These are phyloP conservation scores for Angophora floribunda DNA, from an alignment of 345 rosid genomes.

Conservation along the genomic window DNA sequence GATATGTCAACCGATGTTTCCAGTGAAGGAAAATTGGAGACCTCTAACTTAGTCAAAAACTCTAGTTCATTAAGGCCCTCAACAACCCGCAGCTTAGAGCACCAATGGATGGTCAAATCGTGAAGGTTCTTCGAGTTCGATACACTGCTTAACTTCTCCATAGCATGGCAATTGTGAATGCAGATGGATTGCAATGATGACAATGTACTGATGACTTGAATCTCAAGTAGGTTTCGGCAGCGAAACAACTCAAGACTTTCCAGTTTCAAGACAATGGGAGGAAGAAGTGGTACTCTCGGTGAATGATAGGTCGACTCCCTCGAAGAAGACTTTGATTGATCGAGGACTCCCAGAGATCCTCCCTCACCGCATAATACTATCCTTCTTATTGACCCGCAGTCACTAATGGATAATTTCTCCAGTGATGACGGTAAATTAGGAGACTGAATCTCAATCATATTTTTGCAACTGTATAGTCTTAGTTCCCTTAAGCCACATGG, in stretches of 20 bases:
- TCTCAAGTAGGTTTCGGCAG: fast-evolving
- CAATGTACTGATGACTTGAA: too few species aligned
- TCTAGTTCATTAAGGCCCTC: background rate
- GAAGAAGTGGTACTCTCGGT: background rate
- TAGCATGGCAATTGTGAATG: fast-evolving
- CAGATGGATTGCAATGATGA: fast-evolving
- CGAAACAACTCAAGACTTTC: fast-evolving
- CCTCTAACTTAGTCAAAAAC: fast-evolving
- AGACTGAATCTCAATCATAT: background rate
- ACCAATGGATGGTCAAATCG: fast-evolving
- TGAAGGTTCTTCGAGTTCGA: background rate
- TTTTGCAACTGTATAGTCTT: fast-evolving
- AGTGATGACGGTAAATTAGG: background rate
- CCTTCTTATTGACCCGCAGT: background rate
- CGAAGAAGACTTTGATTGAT: background rate
- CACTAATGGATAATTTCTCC: fast-evolving
- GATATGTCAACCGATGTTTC: background rate
- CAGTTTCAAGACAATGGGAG: background rate
- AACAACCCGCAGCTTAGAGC: background rate
- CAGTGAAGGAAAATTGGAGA: fast-evolving
- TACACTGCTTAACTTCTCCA: too few species aligned
- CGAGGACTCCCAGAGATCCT: fast-evolving
- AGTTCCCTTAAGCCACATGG: fast-evolving
- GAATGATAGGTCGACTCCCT: background rate
- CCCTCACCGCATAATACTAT: background rate